Conservation (phyloP, 2,329 filamentous ascomycete genomes). For the Colletotrichum endophyticum region DNA sequence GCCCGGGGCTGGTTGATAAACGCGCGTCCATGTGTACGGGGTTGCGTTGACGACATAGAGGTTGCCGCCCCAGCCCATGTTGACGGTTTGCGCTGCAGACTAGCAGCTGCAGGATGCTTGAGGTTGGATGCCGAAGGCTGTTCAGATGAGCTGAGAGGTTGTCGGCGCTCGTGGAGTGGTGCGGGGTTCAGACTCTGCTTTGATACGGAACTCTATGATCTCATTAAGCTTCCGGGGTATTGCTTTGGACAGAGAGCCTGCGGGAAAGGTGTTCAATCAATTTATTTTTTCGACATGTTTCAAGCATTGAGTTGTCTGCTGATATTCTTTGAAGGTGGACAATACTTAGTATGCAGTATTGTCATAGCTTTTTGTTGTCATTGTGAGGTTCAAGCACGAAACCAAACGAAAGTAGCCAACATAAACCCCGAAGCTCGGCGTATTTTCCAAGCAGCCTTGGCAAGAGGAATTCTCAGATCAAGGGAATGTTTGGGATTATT, state of each 20-base stretch:
- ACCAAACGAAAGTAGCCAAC: not conserved
- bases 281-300: accelerated
- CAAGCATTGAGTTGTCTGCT: accelerated
- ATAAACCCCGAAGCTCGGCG: not conserved
- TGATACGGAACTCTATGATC: not conserved
- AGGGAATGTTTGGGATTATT: too few species aligned
- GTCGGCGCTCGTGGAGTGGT: not conserved
- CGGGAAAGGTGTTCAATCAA: not conserved
- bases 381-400: not conserved
- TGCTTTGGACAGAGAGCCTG: not conserved
- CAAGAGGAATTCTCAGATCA: too few species aligned
- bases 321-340: accelerated
- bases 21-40: not conserved
- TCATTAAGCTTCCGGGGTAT: not conserved
- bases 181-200: not conserved
- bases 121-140: not conserved
- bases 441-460: not conserved
- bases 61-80: not conserved
- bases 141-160: not conserved
- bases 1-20: not conserved
- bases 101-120: not conserved
- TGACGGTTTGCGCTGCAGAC: not conserved
- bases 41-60: not conserved
- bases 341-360: too few species aligned
- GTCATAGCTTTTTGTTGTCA: too few species aligned